Conservation (phyloP, 2,329 filamentous ascomycete species). For the Onygenales sp. region DNA sequence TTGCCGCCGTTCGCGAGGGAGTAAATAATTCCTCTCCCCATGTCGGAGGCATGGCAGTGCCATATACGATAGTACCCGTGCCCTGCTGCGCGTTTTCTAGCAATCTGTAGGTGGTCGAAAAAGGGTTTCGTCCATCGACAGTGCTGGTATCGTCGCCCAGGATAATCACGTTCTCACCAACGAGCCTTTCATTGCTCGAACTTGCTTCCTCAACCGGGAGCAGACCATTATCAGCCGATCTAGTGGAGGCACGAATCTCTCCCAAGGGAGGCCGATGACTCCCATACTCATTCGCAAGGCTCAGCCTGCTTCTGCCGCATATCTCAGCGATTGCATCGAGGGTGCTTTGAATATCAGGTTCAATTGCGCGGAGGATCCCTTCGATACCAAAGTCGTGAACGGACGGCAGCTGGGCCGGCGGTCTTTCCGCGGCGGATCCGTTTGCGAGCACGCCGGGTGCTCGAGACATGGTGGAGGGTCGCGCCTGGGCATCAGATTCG, state of each 20-base stretch:
- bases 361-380: slow-evolving; percentile 46
- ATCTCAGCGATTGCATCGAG: slow-evolving; percentile 56
- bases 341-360: slow-evolving; percentile 48
- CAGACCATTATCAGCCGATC: slow-evolving; percentile 18
- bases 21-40: slow-evolving; percentile 9
- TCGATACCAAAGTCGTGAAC: slow-evolving; percentile 47
- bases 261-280: slow-evolving; percentile 53
- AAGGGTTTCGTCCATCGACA: slow-evolving; percentile 25
- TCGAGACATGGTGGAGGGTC: slow-evolving; percentile 22
- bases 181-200: slow-evolving; percentile 26
- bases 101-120: slow-evolving; percentile 28
- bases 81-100: slow-evolving; percentile 24
- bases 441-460: slow-evolving; percentile 23
- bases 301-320: slow-evolving; percentile 51
- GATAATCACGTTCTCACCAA: slow-evolving; percentile 27
- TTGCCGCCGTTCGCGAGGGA: neutral
- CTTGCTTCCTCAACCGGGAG: slow-evolving; percentile 36
- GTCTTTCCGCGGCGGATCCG: slow-evolving; percentile 14
- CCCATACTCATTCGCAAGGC: slow-evolving; percentile 53
- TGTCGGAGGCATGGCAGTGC: slow-evolving; percentile 10
- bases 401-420: slow-evolving; percentile 32
- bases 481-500: slow-evolving; percentile 22
- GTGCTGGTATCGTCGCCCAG: slow-evolving; percentile 31
- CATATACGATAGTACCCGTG: slow-evolving; percentile 14
- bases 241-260: slow-evolving; percentile 39